phyloP scores from a whole-genome alignment of 345 rosid species.

The Linum lewisii region DNA sequence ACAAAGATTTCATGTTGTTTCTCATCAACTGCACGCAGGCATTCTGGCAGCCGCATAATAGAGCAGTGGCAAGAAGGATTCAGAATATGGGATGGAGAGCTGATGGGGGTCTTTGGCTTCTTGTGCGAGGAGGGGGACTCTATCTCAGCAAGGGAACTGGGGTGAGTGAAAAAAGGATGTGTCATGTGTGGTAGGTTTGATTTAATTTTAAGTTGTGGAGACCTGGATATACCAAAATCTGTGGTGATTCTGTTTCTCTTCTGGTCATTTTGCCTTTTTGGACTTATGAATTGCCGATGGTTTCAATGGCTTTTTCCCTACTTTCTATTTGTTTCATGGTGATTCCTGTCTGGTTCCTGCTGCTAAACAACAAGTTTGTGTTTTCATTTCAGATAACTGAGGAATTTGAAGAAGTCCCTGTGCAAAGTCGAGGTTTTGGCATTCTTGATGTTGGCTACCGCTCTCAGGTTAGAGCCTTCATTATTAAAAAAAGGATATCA shows the following conservation, averaged over 20 bases:
- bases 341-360: slow-evolving; percentile 3
- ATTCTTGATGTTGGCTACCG: slow-evolving; percentile 94
- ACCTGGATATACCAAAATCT: no score
- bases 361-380: not conserved
- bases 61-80: slow-evolving; percentile 90
- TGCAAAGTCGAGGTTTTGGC: slow-evolving; percentile 95
- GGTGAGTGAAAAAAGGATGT: slow-evolving; percentile 30
- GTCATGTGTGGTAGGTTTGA: no score
- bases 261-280: no score
- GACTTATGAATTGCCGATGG: no score
- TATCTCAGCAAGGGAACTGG: slow-evolving; percentile 94
- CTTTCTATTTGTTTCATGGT: not conserved
- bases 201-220: no score
- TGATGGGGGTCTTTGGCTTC: slow-evolving; percentile 99
- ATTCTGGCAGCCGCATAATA: slow-evolving; percentile 98
- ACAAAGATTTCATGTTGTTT: not conserved
- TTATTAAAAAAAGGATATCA: not conserved
- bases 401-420: slow-evolving; percentile 78
- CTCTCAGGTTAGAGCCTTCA: slow-evolving; percentile 43
- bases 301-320: not conserved
- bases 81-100: slow-evolving; percentile 99
- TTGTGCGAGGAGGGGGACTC: slow-evolving; percentile 96
- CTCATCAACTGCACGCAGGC: slow-evolving; percentile 33
- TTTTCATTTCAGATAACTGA: slow-evolving; percentile 46
- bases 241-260: no score